These are phyloP conservation scores for Boletus rubropictus DNA, from an alignment of 768 basidiomycete genomes.

Conservation along the genomic window DNA sequence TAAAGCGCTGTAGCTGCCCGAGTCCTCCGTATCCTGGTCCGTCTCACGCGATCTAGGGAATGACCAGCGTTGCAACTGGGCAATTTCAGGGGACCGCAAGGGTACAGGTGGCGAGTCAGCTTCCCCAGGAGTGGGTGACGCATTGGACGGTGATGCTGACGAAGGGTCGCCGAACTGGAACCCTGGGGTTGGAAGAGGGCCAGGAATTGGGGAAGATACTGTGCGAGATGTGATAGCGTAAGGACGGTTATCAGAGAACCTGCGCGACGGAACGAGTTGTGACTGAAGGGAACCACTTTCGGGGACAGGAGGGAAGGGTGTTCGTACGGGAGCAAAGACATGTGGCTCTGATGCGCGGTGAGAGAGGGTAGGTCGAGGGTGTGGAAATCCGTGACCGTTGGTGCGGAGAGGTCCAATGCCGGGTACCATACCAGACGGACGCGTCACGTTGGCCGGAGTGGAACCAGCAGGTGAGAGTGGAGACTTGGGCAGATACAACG, in stretches of 20 bases:
- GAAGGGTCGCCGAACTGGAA: slow-evolving; percentile 62
- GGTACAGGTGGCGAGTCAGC: slow-evolving; percentile 20
- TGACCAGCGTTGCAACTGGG: slow-evolving; percentile 35
- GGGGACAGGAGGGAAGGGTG: slow-evolving; percentile 31
- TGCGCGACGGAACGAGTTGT: slow-evolving; percentile 14
- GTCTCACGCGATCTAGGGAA: slow-evolving; percentile 37
- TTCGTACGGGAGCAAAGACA: slow-evolving; percentile 35
- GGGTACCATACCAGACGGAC: slow-evolving; percentile 25
- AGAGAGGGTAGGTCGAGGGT: slow-evolving; percentile 28
- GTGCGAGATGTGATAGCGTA: slow-evolving; percentile 46
- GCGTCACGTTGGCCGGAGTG: slow-evolving; percentile 32
- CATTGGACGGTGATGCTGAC: slow-evolving; percentile 39
- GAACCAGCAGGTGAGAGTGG: slow-evolving; percentile 30
- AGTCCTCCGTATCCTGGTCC: slow-evolving; percentile 51
- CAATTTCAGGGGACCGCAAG: slow-evolving; percentile 42
- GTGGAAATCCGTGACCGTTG: slow-evolving; percentile 42
- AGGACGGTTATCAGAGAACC: slow-evolving; percentile 41
- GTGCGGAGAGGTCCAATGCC: slow-evolving; percentile 39
- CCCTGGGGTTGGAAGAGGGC: slow-evolving; percentile 55
- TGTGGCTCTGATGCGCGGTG: slow-evolving; percentile 33
- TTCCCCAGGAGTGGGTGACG: slow-evolving; percentile 49
- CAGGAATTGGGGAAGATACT: slow-evolving; percentile 42
- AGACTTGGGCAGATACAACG: slow-evolving; percentile 29
- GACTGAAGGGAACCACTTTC: slow-evolving; percentile 17
- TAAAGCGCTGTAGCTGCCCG: slow-evolving; percentile 40